phyloP scores from a whole-genome alignment of 352 stramenopile species.

The Nothophytophthora sp. region DNA sequence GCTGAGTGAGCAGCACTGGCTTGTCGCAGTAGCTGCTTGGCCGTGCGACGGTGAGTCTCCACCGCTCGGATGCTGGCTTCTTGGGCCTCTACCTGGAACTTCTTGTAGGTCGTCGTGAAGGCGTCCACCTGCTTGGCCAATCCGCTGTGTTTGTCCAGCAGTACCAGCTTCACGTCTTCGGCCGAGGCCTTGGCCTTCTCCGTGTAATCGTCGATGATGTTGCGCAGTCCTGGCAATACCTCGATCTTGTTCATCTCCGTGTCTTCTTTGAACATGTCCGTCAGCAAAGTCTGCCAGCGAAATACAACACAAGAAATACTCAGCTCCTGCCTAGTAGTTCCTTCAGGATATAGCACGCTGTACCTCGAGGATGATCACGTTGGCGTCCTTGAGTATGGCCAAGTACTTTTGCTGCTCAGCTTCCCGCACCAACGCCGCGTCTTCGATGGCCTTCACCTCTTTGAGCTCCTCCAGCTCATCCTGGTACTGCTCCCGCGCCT shows the following conservation, averaged over 20 bases:
- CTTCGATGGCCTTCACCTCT: slow-evolving; percentile 86
- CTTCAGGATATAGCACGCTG: background rate
- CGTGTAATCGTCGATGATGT: slow-evolving; percentile 91
- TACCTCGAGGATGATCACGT: slow-evolving; percentile 88
- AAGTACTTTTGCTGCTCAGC: slow-evolving; percentile 79
- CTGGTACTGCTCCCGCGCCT: slow-evolving; percentile 91
- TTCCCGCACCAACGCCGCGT: slow-evolving; percentile 75
- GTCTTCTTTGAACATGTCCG: slow-evolving; percentile 94
- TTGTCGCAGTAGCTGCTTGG: slow-evolving; percentile 80
- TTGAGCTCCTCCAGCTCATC: slow-evolving; percentile 84
- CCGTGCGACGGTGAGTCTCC: slow-evolving; percentile 73
- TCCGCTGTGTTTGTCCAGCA: slow-evolving; percentile 71
- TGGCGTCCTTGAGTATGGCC: slow-evolving; percentile 80
- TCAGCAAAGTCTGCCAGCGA: slow-evolving; percentile 64
- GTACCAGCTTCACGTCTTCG: slow-evolving; percentile 80
- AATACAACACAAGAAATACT: background rate
- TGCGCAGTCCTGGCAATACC: slow-evolving; percentile 86
- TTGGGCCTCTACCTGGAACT: slow-evolving; percentile 64
- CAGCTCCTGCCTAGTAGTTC: background rate
- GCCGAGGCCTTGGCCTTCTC: slow-evolving; percentile 81
- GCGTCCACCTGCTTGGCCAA: slow-evolving; percentile 60
- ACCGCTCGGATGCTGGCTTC: slow-evolving; percentile 78
- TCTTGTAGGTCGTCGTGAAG: slow-evolving; percentile 65
- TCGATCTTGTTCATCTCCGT: slow-evolving; percentile 92
- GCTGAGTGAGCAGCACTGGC: slow-evolving; percentile 24